Base-by-base conservation (phyloP, 1,139 yeast genomes). In the Hansenula anomala region DNA sequence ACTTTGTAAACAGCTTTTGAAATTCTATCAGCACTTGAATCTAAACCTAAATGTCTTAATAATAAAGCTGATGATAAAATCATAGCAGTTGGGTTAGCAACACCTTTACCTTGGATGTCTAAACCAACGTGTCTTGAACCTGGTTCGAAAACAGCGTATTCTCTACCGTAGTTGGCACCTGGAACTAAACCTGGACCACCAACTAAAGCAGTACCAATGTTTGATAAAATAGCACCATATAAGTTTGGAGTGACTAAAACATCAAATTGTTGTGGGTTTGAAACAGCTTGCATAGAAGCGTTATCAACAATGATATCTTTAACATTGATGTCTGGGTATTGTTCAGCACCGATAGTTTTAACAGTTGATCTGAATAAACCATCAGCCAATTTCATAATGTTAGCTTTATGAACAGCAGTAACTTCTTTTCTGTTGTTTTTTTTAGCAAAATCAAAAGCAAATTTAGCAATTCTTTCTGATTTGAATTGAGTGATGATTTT, bases 161-260 rank as follows among this genome's bases (percentile, higher is more conserved):
- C 97, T 67, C 96, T 85, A 69, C 98, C 97, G 57, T 87, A 89
- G 76, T 89, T 87, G 58, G 95, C 97, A 69, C 97, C 97, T 58
- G 98, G 97, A 42, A 92, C 96, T 58, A 92, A 75, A 69, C 97
- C 97, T 61, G 97, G 97, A 58, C 97, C 97, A 67, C 98, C 98
- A 52, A 92, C 85, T 58, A 92, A 77, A 50, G 96, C 98, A 52
- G 98, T 96, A 72, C 97, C 97, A 61, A 92, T 89, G 78, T 92
- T 92, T 54, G 97, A 89, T 61, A 92, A 73, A 62, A 92, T 92
- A 60, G 96, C 83, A 71, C 98, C 98, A 76, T 92, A 92, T 72
- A 92, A 78, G 77, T 92, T 90, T 54, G 98, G 98, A 54, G 97
- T 89, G 50, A 92, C 97, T 69, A 92, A 77, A 43, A 92, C 97